Base-by-base conservation (phyloP, 352 stramenopile species). In the Phytophthora idaei region DNA sequence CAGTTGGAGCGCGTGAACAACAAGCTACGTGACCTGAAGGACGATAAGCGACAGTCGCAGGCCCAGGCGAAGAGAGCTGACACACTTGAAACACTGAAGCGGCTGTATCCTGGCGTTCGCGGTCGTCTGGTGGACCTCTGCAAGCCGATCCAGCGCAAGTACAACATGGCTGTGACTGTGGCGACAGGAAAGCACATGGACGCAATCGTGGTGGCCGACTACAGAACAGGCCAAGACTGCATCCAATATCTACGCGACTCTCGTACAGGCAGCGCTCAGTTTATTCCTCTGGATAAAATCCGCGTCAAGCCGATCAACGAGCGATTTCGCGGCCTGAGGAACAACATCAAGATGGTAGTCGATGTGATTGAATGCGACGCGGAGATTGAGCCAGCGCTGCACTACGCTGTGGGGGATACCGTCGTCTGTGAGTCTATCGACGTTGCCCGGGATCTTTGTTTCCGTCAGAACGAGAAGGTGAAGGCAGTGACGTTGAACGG, bases 181-280 rank as follows among this genome's bases (percentile, higher is more conserved):
- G 98, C 97, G 29, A 97, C 93, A n/a, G 97, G 97, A 47, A 99
- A 98, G 57, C 92, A 99, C 77, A 99, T 99, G 94, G 97, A 99
- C 66, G 85, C 90, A 17, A 80, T 96, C 34, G 88, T 96, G 51
- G 88, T 96, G 12, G 57, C 50, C 1, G 83, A 96, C 50, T 90
- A 90, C 63, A 90, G 87, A 56, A 96, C 85, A 27, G 87, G 76
- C 2, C 83, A 94, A 76, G 87, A 94, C 44, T 96, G 88, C 52
- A 96, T 96, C 46, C 82, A 90, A 49, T 99, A 99, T 65, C 79
- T 99, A 51, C 94, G 97, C 6, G 96, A 99, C 25, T 90, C 98
- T 31, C 94, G 95, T 9, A 81, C 98, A 5, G 97, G 97, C 25
- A 97, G 87, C 29, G 94, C 93, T 14, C 96, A 94, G 54, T 99